A percentile compares a stretch with the other conserved stretches of the same genome.
Conservation (phyloP, 495 filamentous ascomycete species). For the Ramalina intermedia region DNA sequence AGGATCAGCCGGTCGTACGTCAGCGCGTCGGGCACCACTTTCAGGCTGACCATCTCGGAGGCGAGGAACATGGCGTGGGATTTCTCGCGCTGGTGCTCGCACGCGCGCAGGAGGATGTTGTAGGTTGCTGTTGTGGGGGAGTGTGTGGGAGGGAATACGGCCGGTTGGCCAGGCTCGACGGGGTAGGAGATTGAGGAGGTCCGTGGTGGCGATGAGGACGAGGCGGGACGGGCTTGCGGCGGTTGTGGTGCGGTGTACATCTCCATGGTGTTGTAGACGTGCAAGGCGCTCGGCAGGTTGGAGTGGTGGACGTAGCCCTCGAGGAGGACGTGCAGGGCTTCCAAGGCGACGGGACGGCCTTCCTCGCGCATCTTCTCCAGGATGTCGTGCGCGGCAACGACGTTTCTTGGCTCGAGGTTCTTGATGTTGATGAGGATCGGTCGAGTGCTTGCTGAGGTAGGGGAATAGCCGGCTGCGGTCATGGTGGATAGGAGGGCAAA, state of each 20-base stretch:
- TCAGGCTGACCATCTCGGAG: conserved; percentile 55
- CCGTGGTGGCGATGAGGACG: background rate
- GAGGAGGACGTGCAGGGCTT: conserved; percentile 48
- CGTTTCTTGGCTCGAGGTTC: conserved; percentile 12
- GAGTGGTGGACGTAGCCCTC: conserved; percentile 31
- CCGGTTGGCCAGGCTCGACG: background rate
- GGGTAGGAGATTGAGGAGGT: background rate
- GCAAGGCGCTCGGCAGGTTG: conserved; percentile 37
- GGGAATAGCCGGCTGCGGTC: conserved; percentile 38
- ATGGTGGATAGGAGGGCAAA: conserved; percentile 31
- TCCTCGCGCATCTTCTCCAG: conserved; percentile 37
- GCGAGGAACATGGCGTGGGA: conserved; percentile 52
- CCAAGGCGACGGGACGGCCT: conserved; percentile 33
- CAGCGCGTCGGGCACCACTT: conserved; percentile 39
- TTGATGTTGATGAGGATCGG: conserved; percentile 37
- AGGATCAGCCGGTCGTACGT: conserved; percentile 60
- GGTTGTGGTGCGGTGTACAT: conserved; percentile 32
- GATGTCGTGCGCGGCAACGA: conserved; percentile 33
- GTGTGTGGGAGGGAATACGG: conserved; percentile 14
- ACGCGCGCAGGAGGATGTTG: conserved; percentile 52
- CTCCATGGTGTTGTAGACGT: conserved; percentile 57
- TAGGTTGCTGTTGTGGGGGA: conserved; percentile 45
- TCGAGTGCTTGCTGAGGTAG: conserved; percentile 39
- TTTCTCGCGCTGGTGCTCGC: conserved; percentile 32
- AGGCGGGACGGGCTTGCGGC: background rate